Evolutionary conservation across 1,139 yeast genomes (phyloP), one percentile per base, ranked within the genome.

Genomic region (Fermentozyma sake): DNA sequence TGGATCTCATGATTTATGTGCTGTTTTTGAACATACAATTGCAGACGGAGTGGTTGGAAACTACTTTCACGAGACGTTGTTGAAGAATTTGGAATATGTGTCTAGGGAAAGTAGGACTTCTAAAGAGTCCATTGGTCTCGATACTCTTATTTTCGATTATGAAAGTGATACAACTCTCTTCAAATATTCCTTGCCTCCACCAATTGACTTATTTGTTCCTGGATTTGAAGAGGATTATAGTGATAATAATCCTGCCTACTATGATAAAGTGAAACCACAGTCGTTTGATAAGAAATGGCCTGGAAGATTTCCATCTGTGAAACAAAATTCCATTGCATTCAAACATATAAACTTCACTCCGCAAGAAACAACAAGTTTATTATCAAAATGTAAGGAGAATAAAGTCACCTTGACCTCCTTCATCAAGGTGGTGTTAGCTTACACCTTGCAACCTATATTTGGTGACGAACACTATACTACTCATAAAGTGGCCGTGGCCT

Each of bases 1-100:
- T 9, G 61, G 55, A 1, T 31, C 41, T 1, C 28, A 33, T 14
- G 38, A 52, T n/a, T 35, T 65, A 18, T 44, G 55, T 5, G 57
- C 42, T 3, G 50, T 52, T 0, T 53, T 62, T 20, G 72, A 67
- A 26, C 73, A 67, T 36, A 55, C 70, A 1, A 50, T 63, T 16
- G 58, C 54, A 9, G 73, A 67, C 41, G 73, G 72, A 0, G 44
- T 63, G 5, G 66, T 58, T n/a, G 71, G 61, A 0, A 48, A 46
- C 20, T 48, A 50, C 25, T 58, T 66, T 41, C 71, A 65, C 34
- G 63, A 64, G 39, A 46, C 52, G 8, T 51, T 66, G 15, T 38
- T 62, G 12, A 50, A 54, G 12, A 54, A 52, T 27, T 41, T 61
- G 32, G 51, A 50, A 1, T 39, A 31, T 21, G 46, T 48, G 10